Conservation (phyloP, 2,329 filamentous ascomycete genomes). For the Aspergillus vadensis region DNA sequence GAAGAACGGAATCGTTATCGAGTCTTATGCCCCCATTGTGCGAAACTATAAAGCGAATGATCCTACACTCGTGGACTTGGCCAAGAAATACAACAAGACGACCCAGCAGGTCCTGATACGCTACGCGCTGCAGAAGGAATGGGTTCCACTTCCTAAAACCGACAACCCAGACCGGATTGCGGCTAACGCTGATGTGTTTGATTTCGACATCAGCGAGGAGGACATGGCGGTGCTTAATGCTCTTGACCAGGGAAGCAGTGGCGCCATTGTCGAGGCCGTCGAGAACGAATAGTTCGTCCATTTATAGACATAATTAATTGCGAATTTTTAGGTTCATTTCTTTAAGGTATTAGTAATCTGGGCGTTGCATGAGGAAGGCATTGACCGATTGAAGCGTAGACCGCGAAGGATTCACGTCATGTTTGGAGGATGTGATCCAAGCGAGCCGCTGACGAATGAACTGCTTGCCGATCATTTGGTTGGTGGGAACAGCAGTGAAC, state of each 20-base stretch:
- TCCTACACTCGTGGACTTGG: constrained; percentile 62
- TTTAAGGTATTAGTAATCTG: constrained; percentile 30
- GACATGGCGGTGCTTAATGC: constrained; percentile 60
- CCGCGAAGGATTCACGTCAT: constrained; percentile 79
- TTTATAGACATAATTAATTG: constrained; percentile 12
- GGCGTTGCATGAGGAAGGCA: constrained; percentile 72
- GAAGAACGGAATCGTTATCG: constrained; percentile 53
- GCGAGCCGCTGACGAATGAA: constrained; percentile 75
- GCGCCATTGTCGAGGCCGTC: constrained; percentile 52
- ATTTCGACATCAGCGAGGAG: constrained; percentile 58
- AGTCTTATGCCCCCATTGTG: constrained; percentile 59
- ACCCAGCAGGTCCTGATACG: constrained; percentile 77
- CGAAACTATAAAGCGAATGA: constrained; percentile 73
- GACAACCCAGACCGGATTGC: constrained; percentile 67
- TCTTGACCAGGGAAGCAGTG: constrained; percentile 53
- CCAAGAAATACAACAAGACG: constrained; percentile 71
- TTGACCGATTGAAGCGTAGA: constrained; percentile 90
- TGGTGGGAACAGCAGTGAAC: constrained; percentile 30
- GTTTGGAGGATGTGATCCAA: constrained; percentile 77
- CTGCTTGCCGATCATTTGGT: constrained; percentile 64
- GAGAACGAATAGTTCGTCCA: constrained; percentile 40
- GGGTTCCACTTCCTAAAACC: constrained; percentile 73
- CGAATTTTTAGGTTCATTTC: background rate
- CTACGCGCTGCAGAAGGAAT: constrained; percentile 80
- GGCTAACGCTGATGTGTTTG: constrained; percentile 65